A percentile compares a stretch with the other conserved stretches of the same genome.
These are phyloP conservation scores for Ophiostoma ips DNA, from an alignment of 2,329 filamentous ascomycete species.

Conservation along the genomic window DNA sequence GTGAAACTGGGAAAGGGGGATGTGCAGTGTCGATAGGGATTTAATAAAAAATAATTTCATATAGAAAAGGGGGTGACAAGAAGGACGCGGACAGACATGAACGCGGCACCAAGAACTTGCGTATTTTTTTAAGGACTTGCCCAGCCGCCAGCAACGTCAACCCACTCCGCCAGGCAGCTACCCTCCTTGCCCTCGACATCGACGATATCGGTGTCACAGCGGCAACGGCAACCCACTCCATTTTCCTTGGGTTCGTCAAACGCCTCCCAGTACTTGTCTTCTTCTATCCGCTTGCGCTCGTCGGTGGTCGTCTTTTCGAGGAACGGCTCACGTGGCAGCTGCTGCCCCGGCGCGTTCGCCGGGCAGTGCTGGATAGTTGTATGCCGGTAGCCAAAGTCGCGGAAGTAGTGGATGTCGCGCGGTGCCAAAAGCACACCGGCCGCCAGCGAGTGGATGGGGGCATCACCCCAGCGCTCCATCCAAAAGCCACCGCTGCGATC, in stretches of 20 bases:
- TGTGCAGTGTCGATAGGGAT: not conserved
- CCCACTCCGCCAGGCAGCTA: constrained; percentile 90
- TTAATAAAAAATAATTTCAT: not conserved
- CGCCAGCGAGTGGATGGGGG: constrained; percentile 92
- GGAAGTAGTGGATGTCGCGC: constrained; percentile 92
- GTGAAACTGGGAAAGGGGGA: not conserved
- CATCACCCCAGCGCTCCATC: constrained; percentile 99
- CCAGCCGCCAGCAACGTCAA: constrained; percentile 93
- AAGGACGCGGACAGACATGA: too few species aligned
- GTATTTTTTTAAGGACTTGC: constrained; percentile 32
- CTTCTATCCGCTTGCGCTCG: constrained; percentile 72
- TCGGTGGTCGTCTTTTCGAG: constrained; percentile 70
- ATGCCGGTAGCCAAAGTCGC: constrained; percentile 94
- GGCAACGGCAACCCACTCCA: constrained; percentile 89
- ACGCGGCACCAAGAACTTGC: too few species aligned
- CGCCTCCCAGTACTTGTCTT: constrained; percentile 91
- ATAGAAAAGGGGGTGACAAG: not conserved
- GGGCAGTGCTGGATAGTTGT: constrained; percentile 98
- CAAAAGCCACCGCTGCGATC: constrained; percentile 95
- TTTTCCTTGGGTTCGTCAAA: constrained; percentile 85
- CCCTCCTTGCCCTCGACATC: constrained; percentile 97
- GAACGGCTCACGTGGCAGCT: constrained; percentile 66
- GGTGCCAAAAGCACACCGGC: constrained; percentile 74
- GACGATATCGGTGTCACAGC: constrained; percentile 92
- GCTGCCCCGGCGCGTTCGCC: constrained; percentile 79